These are phyloP conservation scores for Psidium guajava DNA, from an alignment of 345 rosid genomes.

Conservation along the genomic window DNA sequence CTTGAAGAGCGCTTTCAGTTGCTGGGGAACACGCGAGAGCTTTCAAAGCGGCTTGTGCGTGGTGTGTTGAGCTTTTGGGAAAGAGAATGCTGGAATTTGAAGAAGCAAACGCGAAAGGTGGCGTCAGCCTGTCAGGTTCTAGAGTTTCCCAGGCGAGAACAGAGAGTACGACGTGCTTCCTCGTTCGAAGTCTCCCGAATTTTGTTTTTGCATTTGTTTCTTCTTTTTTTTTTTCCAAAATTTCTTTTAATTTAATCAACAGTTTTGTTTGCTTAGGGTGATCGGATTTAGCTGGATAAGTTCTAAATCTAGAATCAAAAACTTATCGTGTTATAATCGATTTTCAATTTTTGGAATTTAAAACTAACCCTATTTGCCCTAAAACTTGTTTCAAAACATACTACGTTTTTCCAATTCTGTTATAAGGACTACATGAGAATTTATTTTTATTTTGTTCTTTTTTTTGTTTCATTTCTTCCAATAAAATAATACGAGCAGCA, in stretches of 20 bases:
- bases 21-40: neutral
- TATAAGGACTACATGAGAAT: too few species aligned
- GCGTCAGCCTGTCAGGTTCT: constrained; percentile 15
- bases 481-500: too few species aligned
- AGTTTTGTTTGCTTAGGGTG: too few species aligned
- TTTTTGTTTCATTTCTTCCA: too few species aligned
- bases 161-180: neutral
- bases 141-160: constrained; percentile 32
- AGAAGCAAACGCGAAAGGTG: neutral
- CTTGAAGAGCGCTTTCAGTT: neutral
- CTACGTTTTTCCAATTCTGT: too few species aligned
- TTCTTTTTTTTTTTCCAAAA: neutral
- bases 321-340: too few species aligned
- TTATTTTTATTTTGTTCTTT: too few species aligned
- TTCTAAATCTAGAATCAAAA: too few species aligned
- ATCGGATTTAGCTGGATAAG: neutral
- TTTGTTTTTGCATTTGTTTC: neutral
- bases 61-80: neutral
- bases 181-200: neutral
- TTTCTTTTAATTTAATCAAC: neutral
- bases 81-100: neutral
- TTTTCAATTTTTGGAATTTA: too few species aligned
- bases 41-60: neutral
- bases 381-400: too few species aligned
- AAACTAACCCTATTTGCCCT: too few species aligned